Conservation (phyloP, 139 green algal species). For the Volvox reticuliferus region DNA sequence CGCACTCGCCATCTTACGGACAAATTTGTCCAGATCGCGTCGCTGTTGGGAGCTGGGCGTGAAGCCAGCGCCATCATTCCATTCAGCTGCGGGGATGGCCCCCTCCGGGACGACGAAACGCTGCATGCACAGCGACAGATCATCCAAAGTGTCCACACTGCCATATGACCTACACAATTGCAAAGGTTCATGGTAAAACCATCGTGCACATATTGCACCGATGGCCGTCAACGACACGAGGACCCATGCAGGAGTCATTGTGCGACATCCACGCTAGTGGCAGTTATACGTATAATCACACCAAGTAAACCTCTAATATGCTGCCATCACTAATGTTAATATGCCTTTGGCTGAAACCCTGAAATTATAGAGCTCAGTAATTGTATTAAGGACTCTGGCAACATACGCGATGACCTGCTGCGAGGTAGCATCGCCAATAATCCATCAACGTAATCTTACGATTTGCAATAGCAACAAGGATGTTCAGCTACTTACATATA, state of each 20-base stretch:
- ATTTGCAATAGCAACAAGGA: no score
- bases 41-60: not conserved
- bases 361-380: no score
- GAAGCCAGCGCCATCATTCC: not conserved
- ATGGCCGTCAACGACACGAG: not conserved
- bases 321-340: no score
- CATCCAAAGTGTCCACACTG: not conserved
- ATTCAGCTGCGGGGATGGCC: not conserved
- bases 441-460: no score
- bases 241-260: not conserved
- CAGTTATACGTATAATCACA: no score
- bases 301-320: no score
- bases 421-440: no score
- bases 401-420: no score
- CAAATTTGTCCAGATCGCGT: not conserved
- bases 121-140: not conserved
- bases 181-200: not conserved
- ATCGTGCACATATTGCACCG: not conserved
- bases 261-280: no score
- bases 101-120: not conserved
- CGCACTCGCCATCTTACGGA: not conserved
- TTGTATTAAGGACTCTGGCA: no score
- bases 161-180: not conserved
- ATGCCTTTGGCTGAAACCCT: no score
- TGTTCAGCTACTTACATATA: no score